A percentile compares a stretch with the other conserved stretches of the same genome.
phyloP scores from a whole-genome alignment of 345 rosid species.

The Gossypium bickii region DNA sequence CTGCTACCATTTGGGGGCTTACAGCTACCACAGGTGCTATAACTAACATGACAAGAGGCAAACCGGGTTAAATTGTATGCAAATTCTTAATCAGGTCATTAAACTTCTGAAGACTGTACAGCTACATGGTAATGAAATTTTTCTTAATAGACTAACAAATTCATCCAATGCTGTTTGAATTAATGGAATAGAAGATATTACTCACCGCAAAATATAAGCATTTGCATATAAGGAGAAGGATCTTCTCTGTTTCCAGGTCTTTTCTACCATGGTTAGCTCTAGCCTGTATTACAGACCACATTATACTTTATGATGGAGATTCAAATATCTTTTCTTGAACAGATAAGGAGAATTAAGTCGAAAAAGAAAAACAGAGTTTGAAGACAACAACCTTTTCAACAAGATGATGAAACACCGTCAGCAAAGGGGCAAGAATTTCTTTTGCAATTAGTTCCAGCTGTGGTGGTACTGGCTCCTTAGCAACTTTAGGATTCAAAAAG shows the following conservation, averaged over 20 bases:
- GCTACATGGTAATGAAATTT: background rate
- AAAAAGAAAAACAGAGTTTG: background rate
- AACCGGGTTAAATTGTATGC: background rate
- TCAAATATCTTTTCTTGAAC: background rate
- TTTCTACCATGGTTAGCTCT: constrained; percentile 26
- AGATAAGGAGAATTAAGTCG: constrained; percentile 8
- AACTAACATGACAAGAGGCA: background rate
- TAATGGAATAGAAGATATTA: constrained; percentile 17
- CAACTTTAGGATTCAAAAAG: constrained; percentile 77
- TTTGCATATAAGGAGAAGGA: constrained; percentile 62
- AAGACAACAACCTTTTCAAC: constrained; percentile 54
- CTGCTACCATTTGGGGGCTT: background rate
- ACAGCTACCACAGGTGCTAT: background rate
- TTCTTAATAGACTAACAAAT: background rate
- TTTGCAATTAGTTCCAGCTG: constrained; percentile 63
- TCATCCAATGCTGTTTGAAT: background rate
- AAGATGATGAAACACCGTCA: constrained; percentile 50
- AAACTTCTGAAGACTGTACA: background rate
- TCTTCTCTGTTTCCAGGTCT: constrained; percentile 53
- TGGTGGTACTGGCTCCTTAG: constrained; percentile 73
- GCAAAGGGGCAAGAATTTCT: constrained; percentile 65
- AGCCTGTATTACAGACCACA: constrained; percentile 47
- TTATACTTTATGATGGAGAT: constrained; percentile 21
- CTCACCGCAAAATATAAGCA: constrained; percentile 76
- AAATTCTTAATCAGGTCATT: background rate